Base-by-base conservation (phyloP, 2,329 filamentous ascomycete species). In the Aspergillus novofumigatus region DNA sequence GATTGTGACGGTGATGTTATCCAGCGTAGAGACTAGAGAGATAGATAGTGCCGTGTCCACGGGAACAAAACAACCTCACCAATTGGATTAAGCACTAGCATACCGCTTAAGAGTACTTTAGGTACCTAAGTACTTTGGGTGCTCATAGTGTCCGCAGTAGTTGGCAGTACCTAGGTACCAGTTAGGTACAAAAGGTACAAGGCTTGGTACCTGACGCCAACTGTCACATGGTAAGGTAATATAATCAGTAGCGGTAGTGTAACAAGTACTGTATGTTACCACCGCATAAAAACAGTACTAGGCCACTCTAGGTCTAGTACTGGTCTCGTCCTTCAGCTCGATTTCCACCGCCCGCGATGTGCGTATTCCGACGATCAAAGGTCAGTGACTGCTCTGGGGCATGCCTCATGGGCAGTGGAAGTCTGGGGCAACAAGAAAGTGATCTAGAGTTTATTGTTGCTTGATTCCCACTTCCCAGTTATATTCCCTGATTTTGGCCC, bases 1-100 rank as follows among this genome's bases (percentile, higher is more conserved):
- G 58, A 59, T 56, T 35, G 48, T 44, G 48, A 42, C 53, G 49
- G 49, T 56, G 57, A 56, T 56, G 58, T 53, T 59, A 38, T 41
- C 28, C n/a, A 41, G 49, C 26, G 28, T 28, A 35, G n/a, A 35
- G 49, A 51, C 21, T 29, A 29, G 28, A 51, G 1, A 35, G 26
- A 32, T n/a, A 17, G 28, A 10, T 14, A 23, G 32, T 41, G 32
- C 54, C 41, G 57, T 56, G 53, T 59, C 53, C 57, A 59, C 53
- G 53, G 57, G 57, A 53, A 58, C 56, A 58, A 52, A 52, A 23
- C 21, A n/a, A 23, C 47, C 45, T 25, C 7, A 51, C 35, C 49
- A 51, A 51, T 29, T 51, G 25, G 48, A 50, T 50, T 26, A 20
- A 28, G 10, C 49, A 20, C 49, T 50, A 44, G n/a, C 32, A 4